phyloP scores from a whole-genome alignment of 257 asterid genomes.

The Plectranthus barbatus region DNA sequence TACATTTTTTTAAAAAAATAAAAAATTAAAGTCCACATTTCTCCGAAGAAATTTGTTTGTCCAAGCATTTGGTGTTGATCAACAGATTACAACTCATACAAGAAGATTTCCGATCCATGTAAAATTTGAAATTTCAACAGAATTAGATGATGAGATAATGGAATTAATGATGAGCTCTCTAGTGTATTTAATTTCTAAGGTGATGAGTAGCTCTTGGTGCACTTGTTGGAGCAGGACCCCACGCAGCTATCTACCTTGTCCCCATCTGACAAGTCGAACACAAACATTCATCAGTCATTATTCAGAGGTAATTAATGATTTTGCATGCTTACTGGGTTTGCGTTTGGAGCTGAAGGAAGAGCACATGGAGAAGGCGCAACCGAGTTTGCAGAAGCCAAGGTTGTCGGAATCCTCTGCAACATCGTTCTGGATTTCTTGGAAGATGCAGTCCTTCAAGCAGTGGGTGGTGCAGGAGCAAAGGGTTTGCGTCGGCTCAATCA shows the following conservation, averaged over 20 bases:
- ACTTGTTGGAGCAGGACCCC: conserved; percentile 75
- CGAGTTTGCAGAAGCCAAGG: conserved; percentile 72
- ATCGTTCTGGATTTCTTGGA: conserved; percentile 27
- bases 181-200: too few relatives aligned
- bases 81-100: too few relatives aligned
- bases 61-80: too few relatives aligned
- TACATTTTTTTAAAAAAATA: too few relatives aligned
- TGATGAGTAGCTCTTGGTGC: conserved; percentile 51
- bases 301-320: not conserved
- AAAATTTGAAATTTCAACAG: too few relatives aligned
- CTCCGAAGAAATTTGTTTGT: too few relatives aligned
- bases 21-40: too few relatives aligned
- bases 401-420: conserved; percentile 20
- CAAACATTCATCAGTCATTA: not conserved
- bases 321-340: conserved; percentile 43
- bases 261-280: conserved; percentile 38
- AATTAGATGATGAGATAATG: not conserved
- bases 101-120: too few relatives aligned
- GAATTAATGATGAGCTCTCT: too few relatives aligned
- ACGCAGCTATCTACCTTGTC: conserved; percentile 72
- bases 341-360: conserved; percentile 51
- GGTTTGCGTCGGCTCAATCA: conserved; percentile 75
- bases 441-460: conserved; percentile 87
- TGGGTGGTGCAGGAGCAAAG: conserved; percentile 82
- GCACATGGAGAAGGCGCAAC: conserved; percentile 82